A percentile compares a stretch with the other conserved stretches of the same genome.
These are phyloP conservation scores for Pisolithus orientalis DNA, from an alignment of 768 basidiomycete species.

Conservation along the genomic window DNA sequence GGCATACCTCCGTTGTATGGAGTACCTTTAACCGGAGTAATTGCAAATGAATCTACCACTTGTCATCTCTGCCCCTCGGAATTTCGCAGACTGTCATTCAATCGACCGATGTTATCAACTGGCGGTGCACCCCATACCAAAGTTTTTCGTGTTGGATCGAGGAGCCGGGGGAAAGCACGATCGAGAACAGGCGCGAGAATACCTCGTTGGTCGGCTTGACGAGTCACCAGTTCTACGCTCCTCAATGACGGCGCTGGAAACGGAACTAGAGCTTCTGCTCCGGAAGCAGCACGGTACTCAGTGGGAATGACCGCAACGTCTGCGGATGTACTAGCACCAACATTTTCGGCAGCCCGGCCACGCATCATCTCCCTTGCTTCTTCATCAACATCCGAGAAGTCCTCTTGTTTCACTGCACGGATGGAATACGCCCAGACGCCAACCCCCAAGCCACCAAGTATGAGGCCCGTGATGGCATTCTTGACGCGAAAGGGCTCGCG, in stretches of 20 bases:
- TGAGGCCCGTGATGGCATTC: slow-evolving; percentile 74
- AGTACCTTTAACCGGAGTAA: neutral
- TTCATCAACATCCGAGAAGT: slow-evolving; percentile 82
- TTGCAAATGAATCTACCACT: neutral
- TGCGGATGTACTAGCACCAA: slow-evolving; percentile 9
- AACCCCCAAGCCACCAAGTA: slow-evolving; percentile 65
- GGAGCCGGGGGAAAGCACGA: slow-evolving; percentile 39
- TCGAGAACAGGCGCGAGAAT: slow-evolving; percentile 40
- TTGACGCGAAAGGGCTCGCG: slow-evolving; percentile 74
- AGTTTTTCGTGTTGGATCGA: slow-evolving; percentile 59
- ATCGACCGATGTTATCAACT: slow-evolving; percentile 53
- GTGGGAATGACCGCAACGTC: neutral
- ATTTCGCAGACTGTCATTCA: slow-evolving; percentile 11
- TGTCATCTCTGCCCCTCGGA: slow-evolving; percentile 2
- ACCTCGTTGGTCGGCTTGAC: slow-evolving; percentile 29
- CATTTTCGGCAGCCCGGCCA: slow-evolving; percentile 11
- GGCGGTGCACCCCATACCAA: slow-evolving; percentile 70
- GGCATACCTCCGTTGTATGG: neutral
- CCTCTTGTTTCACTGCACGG: slow-evolving; percentile 88
- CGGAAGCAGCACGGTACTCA: neutral
- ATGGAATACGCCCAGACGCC: slow-evolving; percentile 93
- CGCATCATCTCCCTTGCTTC: slow-evolving; percentile 55
- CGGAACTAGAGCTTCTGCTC: too few species aligned
- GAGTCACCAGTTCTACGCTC: neutral
- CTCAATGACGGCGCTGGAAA: too few species aligned